Conservation (phyloP, 345 rosid genomes). For the Gossypium anomalum region DNA sequence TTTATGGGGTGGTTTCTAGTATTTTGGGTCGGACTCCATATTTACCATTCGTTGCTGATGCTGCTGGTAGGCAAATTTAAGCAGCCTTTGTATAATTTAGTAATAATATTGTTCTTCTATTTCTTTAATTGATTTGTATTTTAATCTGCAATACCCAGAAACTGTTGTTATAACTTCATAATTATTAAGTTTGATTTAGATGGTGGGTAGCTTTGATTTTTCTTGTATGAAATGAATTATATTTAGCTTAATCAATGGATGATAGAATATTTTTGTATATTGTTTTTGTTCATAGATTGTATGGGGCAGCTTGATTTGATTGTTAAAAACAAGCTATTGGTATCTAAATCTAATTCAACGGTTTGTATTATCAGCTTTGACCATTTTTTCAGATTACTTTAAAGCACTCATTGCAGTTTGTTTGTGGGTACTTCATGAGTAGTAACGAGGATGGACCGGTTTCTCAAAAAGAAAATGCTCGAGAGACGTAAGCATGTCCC, state of each 20-base stretch:
- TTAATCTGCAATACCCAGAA: neutral
- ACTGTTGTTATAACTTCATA: neutral
- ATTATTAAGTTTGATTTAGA: neutral
- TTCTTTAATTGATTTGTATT: neutral
- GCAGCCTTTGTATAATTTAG: neutral
- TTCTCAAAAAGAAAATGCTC: slow-evolving; percentile 15
- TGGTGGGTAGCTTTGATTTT: neutral
- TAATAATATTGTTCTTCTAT: neutral
- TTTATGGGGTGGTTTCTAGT: slow-evolving; percentile 47
- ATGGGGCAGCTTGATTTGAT: neutral
- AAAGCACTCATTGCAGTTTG: neutral
- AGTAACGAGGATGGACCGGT: slow-evolving; percentile 19
- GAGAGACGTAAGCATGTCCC: slow-evolving; percentile 15
- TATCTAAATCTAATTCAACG: neutral
- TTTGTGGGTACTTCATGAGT: slow-evolving; percentile 5
- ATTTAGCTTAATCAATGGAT: neutral
- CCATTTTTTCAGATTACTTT: neutral
- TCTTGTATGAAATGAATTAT: neutral
- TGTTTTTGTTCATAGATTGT: neutral
- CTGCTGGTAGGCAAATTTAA: slow-evolving; percentile 72
- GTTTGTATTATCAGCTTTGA: neutral
- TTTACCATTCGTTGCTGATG: slow-evolving; percentile 76
- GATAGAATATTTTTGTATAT: neutral
- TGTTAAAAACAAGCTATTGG: neutral
- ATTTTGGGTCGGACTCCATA: slow-evolving; percentile 78